Evolutionary conservation across 2,329 filamentous ascomycete species (phyloP).

Genomic region (Aureobasidium sp.): DNA sequence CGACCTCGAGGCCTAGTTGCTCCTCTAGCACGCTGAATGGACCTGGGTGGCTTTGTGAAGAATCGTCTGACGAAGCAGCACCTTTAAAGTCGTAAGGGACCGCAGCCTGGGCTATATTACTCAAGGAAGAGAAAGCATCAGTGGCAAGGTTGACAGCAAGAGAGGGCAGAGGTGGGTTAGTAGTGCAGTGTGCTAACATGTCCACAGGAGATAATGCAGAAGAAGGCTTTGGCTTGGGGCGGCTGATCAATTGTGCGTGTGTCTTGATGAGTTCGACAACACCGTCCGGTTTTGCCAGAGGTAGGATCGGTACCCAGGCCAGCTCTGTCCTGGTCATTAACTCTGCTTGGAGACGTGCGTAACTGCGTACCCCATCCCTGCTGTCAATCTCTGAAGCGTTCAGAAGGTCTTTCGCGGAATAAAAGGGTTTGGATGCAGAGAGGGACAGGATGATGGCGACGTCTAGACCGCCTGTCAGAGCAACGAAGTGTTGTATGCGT

Average conservation of each 20-base stretch:
- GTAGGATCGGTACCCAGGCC: conserved; percentile 20
- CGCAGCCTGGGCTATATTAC: conserved; percentile 15
- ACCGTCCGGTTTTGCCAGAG: conserved; percentile 16
- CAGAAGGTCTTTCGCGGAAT: background rate
- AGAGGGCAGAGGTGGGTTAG: conserved; percentile 17
- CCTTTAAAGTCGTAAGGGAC: background rate
- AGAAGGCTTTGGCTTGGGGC: conserved; percentile 4
- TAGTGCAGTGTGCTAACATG: conserved; percentile 21
- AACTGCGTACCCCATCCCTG: conserved; percentile 17
- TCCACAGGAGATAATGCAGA: conserved; percentile 12
- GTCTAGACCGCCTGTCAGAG: conserved; percentile 21
- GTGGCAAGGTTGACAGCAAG: conserved; percentile 18
- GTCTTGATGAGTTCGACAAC: conserved; percentile 19
- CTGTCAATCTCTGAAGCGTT: background rate
- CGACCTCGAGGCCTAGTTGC: conserved; percentile 26
- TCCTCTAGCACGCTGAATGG: conserved; percentile 22
- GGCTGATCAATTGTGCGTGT: conserved; percentile 11
- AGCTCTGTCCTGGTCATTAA: conserved; percentile 17
- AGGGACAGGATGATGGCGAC: conserved; percentile 26
- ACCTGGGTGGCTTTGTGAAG: background rate
- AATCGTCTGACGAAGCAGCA: background rate
- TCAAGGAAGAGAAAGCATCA: conserved; percentile 20
- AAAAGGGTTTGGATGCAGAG: conserved; percentile 10
- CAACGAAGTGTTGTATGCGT: conserved; percentile 24
- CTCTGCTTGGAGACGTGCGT: conserved; percentile 20